These are phyloP conservation scores for Vigna unguiculata DNA, from an alignment of 306 rosid genomes.

Conservation along the genomic window DNA sequence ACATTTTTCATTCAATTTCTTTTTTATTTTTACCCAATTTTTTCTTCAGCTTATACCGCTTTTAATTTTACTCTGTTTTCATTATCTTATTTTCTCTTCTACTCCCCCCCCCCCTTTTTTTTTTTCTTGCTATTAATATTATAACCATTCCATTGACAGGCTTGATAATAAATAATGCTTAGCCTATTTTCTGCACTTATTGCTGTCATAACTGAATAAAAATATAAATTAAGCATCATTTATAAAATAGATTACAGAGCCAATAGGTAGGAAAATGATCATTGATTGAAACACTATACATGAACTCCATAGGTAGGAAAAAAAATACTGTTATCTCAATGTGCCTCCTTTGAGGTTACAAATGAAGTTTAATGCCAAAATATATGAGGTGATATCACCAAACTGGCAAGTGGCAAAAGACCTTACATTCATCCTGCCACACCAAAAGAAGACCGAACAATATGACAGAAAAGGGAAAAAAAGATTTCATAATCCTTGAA, in stretches of 20 bases:
- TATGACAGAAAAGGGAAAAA: not conserved
- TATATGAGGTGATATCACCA: not conserved
- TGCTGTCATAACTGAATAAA: too few relatives aligned
- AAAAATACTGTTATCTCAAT: not conserved
- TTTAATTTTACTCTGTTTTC: too few relatives aligned
- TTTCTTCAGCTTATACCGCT: too few relatives aligned
- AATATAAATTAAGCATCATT: not conserved
- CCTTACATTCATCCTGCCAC: not conserved
- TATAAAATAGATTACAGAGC: conserved; percentile 3
- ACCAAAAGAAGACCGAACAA: not conserved
- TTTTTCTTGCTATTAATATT: too few relatives aligned
- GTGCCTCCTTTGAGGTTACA: conserved; percentile 25
- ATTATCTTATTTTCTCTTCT: too few relatives aligned
- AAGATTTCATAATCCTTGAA: not conserved
- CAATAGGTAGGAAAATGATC: conserved; percentile 28
- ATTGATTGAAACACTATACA: not conserved
- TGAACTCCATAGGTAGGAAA: not conserved
- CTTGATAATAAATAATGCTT: too few relatives aligned
- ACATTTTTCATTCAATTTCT: too few relatives aligned
- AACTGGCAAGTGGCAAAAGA: not conserved
- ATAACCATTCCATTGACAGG: too few relatives aligned
- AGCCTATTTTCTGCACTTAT: too few relatives aligned
- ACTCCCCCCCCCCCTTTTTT: too few relatives aligned
- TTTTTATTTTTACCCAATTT: too few relatives aligned
- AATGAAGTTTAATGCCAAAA: conserved; percentile 22